phyloP scores from a whole-genome alignment of 129 eudicot genomes.

The Heracleum sosnowskyi region DNA sequence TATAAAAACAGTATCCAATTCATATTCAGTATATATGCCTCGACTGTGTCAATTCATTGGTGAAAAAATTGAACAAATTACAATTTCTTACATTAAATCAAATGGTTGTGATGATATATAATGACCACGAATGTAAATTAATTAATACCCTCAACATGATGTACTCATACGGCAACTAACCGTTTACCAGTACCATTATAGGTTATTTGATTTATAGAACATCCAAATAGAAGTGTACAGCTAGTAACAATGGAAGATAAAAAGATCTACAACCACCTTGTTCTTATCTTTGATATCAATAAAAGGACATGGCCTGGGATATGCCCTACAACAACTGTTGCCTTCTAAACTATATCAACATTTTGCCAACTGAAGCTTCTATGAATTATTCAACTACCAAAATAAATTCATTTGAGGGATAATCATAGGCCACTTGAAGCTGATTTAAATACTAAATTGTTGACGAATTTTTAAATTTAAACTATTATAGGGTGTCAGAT shows the following conservation, averaged over 20 bases:
- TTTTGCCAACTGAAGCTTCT: slow-evolving; percentile 18
- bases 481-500: background rate
- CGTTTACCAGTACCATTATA: background rate
- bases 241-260: background rate
- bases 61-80: background rate
- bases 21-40: background rate
- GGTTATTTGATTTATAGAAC: background rate
- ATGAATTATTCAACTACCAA: slow-evolving; percentile 48
- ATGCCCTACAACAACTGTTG: slow-evolving; percentile 36
- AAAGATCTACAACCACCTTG: background rate
- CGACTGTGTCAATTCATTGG: background rate
- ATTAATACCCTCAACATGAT: background rate
- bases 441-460: slow-evolving; percentile 22
- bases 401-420: slow-evolving; percentile 22
- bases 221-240: background rate
- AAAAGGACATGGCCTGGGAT: slow-evolving; percentile 11
- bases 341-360: slow-evolving; percentile 31
- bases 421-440: slow-evolving; percentile 22
- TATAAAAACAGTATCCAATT: slow-evolving; percentile 12
- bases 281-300: slow-evolving; percentile 23
- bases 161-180: background rate
- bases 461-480: background rate
- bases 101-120: background rate
- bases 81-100: background rate
- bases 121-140: background rate